Percentiles rank a stretch among this genome's conserved stretches.
Evolutionary conservation across 2,329 filamentous ascomycete species (phyloP).

Genomic region (Fusarium sterilihyphosum): DNA sequence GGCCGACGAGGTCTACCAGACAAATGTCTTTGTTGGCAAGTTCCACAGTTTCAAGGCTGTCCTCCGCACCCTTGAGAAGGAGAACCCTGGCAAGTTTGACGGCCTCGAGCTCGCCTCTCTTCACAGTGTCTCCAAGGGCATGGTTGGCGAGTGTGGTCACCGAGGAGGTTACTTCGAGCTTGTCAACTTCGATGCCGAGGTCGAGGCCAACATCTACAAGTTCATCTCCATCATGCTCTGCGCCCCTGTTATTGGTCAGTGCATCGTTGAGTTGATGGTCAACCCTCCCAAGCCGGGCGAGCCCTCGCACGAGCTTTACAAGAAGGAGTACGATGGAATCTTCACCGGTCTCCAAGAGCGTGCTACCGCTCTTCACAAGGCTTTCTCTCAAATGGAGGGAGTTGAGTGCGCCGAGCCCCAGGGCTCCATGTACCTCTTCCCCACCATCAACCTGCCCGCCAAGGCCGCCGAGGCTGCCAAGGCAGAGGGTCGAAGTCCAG

Average conservation of each 20-base stretch:
- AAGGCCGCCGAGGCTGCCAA: conserved; percentile 82
- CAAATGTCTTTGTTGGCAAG: conserved; percentile 93
- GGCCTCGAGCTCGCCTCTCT: conserved; percentile 88
- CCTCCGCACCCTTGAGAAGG: conserved; percentile 82
- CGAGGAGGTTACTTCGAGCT: conserved; percentile 98
- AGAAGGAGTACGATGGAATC: conserved; percentile 85
- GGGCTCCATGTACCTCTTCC: conserved; percentile 99
- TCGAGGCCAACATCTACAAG: conserved; percentile 97
- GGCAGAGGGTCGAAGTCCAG: conserved; percentile 77
- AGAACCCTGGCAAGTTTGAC: conserved; percentile 80
- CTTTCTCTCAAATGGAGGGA: conserved; percentile 95
- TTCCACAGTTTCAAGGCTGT: conserved; percentile 97
- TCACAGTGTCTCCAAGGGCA: conserved; percentile 96
- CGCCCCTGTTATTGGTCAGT: conserved; percentile 94
- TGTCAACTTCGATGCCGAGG: conserved; percentile 84
- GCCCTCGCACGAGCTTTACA: conserved; percentile 84
- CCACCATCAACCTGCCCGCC: conserved; percentile 81
- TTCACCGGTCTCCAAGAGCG: conserved; percentile 81
- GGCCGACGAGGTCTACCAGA: conserved; percentile 99
- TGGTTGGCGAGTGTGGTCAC: conserved; percentile 98
- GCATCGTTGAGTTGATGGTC: conserved; percentile 96
- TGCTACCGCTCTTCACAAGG: conserved; percentile 85
- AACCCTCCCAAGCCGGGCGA: conserved; percentile 89
- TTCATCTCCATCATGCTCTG: conserved; percentile 98
- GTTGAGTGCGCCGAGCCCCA: conserved; percentile 90